Evolutionary conservation across 2,329 filamentous ascomycete genomes (phyloP).

Genomic region (Microcyclospora tardicrescens): DNA sequence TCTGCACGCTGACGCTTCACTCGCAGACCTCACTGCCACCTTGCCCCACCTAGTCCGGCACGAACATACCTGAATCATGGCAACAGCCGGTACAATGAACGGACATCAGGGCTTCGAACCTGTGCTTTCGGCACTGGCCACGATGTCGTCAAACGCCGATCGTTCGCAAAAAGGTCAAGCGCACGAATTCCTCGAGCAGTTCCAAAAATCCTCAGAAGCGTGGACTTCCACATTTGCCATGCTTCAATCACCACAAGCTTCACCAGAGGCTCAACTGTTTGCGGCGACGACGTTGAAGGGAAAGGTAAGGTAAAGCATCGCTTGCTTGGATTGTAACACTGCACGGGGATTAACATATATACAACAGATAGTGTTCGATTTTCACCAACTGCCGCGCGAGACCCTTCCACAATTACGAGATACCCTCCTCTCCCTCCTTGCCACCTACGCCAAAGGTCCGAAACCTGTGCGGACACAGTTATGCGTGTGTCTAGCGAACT

Average conservation of each 20-base stretch:
- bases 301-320: constrained; percentile 51
- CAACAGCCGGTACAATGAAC: constrained; percentile 29
- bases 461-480: constrained; percentile 72
- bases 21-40: background rate
- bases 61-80: constrained; percentile 12
- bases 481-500: constrained; percentile 83
- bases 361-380: constrained; percentile 86
- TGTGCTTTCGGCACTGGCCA: constrained; percentile 76
- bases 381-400: constrained; percentile 69
- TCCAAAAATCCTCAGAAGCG: constrained; percentile 93
- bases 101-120: constrained; percentile 63
- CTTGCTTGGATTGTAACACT: too few relatives aligned
- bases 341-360: constrained; percentile 2
- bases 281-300: constrained; percentile 94
- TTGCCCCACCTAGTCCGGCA: constrained; percentile 1
- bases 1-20: background rate
- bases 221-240: constrained; percentile 84
- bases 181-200: constrained; percentile 81
- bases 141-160: constrained; percentile 76
- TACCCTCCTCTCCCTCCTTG: constrained; percentile 70
- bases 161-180: constrained; percentile 76
- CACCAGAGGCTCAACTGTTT: constrained; percentile 81
- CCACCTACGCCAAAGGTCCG: constrained; percentile 67
- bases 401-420: constrained; percentile 67
- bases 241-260: constrained; percentile 61